A percentile compares a stretch with the other conserved stretches of the same genome.
These are phyloP conservation scores for Alopecurus myosuroides DNA, from an alignment of 176 grass and related monocot species.

Conservation along the genomic window DNA sequence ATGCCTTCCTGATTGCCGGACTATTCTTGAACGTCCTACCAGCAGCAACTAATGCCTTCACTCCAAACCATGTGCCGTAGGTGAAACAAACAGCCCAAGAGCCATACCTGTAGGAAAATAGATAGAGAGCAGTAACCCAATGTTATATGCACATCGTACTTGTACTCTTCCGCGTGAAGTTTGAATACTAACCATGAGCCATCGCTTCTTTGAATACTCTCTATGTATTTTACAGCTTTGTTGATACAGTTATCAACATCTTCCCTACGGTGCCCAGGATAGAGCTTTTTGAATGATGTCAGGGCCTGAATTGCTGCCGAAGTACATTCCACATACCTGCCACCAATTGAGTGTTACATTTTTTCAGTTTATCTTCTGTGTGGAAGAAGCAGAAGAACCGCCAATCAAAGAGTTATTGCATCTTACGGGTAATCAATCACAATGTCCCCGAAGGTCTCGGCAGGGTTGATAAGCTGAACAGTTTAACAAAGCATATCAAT, in stretches of 20 bases:
- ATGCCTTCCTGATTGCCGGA: slow-evolving; percentile 65
- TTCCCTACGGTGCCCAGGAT: slow-evolving; percentile 55
- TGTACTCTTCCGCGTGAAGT: not conserved
- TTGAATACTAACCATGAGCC: slow-evolving; percentile 77
- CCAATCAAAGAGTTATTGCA: not conserved
- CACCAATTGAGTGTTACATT: slow-evolving; percentile 12
- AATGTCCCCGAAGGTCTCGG: slow-evolving; percentile 90
- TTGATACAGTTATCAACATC: slow-evolving; percentile 66
- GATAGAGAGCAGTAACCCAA: not conserved
- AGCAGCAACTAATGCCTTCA: slow-evolving; percentile 65
- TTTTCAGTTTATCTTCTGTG: slow-evolving; percentile 21
- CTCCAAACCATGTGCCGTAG: slow-evolving; percentile 87
- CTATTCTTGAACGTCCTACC: slow-evolving; percentile 68
- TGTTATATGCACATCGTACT: not conserved
- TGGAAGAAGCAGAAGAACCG: slow-evolving; percentile 2
- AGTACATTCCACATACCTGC: slow-evolving; percentile 92
- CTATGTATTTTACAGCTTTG: slow-evolving; percentile 60
- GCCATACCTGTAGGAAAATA: slow-evolving; percentile 60
- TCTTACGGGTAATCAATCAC: slow-evolving; percentile 98
- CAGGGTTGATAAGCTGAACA: slow-evolving; percentile 77
- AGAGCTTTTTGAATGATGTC: slow-evolving; percentile 76
- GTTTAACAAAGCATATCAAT: slow-evolving; percentile 23
- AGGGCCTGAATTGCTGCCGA: slow-evolving; percentile 83
- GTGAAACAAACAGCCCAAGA: slow-evolving; percentile 96
- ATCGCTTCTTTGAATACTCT: slow-evolving; percentile 56